phyloP scores from a whole-genome alignment of 441 rosid species.

The Gossypium davidsonii region DNA sequence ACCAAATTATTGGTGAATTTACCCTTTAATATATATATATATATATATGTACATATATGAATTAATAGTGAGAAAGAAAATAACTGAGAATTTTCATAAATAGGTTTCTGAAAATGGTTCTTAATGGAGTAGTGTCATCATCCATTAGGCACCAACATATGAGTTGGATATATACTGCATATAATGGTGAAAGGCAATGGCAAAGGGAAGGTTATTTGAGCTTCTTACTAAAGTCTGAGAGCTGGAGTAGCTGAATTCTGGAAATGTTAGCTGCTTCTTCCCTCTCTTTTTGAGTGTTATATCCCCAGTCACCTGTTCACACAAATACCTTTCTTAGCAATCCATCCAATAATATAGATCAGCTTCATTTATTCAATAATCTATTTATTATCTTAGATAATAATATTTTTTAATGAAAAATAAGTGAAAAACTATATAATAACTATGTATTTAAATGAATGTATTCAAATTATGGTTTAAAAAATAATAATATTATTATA shows the following conservation, averaged over 20 bases:
- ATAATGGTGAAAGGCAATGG: background rate
- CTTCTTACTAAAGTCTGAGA: slow-evolving; percentile 72
- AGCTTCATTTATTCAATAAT: background rate
- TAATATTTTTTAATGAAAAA: no score
- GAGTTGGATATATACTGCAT: background rate
- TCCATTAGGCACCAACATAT: background rate
- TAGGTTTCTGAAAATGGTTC: background rate
- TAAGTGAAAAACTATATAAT: no score
- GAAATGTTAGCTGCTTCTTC: slow-evolving; percentile 67
- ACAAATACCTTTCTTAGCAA: background rate
- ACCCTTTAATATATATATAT: no score
- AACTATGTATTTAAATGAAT: no score
- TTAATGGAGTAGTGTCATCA: background rate
- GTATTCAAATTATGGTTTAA: no score
- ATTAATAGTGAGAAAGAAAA: background rate
- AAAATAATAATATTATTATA: no score
- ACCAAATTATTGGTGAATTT: no score
- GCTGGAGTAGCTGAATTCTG: slow-evolving; percentile 70
- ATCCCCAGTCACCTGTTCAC: slow-evolving; percentile 4
- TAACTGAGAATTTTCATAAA: background rate
- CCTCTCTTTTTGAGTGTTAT: slow-evolving; percentile 32
- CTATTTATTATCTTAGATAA: no score
- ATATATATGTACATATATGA: no score
- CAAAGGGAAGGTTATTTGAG: slow-evolving; percentile 40
- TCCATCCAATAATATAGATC: background rate